Base-by-base conservation (phyloP, 768 basidiomycete species). In the Mycena epipterygia region DNA sequence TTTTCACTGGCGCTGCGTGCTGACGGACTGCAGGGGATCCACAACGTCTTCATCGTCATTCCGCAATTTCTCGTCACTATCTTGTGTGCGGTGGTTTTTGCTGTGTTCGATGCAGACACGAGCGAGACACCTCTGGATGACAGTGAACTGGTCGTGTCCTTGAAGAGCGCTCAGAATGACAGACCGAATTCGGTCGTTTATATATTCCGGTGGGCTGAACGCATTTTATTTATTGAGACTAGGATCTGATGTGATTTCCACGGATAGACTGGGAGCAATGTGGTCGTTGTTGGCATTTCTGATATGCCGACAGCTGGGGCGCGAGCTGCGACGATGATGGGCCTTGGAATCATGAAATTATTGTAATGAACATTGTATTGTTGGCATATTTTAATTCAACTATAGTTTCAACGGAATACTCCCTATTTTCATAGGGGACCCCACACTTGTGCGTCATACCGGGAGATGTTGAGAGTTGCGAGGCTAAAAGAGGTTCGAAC, bases 21-120 rank as follows among this genome's bases (percentile, higher is more conserved):
- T 60, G 21, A 35, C 39, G 51, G 37, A 51, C 41, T 21, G 41
- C 66, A 96, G 95, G 96, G 97, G 33, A 97, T 98, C 60, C 96
- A 98, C 80, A 98, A 98, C 76, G 87, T 98, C 60, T 97, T 94
- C 79, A 84, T 99, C 69, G 97, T 98, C 64, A 83, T 98, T 3
- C 97, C 97, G 0, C 97, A 99, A 76, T 97, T 98, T 80, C 86
- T 99, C 30, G 92, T 97, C 32, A 97, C 95, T 0, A 95, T 91
- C 33, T 79, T 98, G 5, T 92, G 95, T 0, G 90, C 95, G 12
- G 82, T 97, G 71, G 87, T 98, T 41, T 98, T 99, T 76, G 94
- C 93, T 17, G 80, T 98, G 8, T 85, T 96, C 70, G 96, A 97
- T 66, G 5, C 89, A 86, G 62, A 83, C 27, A 16, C 30, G 37